phyloP scores from a whole-genome alignment of 106 monocot species.

The Dendrobium chrysotoxum region DNA sequence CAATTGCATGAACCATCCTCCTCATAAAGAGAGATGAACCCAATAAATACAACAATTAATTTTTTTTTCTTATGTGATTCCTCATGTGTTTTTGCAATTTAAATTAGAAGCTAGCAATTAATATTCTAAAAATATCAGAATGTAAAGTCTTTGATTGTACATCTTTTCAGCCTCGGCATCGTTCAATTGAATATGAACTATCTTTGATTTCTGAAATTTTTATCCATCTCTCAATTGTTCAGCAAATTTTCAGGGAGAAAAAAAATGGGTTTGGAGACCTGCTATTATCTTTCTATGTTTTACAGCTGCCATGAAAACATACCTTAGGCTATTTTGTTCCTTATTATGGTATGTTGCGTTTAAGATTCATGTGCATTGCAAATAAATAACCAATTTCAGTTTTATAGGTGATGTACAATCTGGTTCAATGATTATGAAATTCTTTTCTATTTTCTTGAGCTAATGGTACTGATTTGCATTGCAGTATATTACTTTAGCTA shows the following conservation, averaged over 20 bases:
- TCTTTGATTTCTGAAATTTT: background rate
- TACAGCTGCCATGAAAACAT: background rate
- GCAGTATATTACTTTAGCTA: slow-evolving; percentile 69
- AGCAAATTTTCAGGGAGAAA: background rate
- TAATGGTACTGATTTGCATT: slow-evolving; percentile 10
- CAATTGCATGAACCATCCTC: background rate
- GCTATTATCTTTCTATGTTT: background rate
- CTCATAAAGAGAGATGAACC: background rate
- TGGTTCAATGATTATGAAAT: background rate
- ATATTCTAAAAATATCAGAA: background rate
- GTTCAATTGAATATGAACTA: background rate
- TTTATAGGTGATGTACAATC: background rate
- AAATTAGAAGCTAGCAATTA: background rate
- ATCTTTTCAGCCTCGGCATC: background rate
- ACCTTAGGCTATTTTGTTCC: background rate
- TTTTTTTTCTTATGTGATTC: background rate
- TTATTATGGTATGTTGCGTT: background rate
- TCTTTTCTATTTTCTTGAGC: slow-evolving; percentile 7
- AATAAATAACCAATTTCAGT: slow-evolving; percentile 2
- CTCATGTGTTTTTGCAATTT: background rate
- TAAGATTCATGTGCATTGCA: background rate
- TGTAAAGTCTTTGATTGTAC: background rate
- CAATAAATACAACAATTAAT: background rate
- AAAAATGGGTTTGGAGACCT: background rate
- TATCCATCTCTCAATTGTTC: background rate